Evolutionary conservation across 345 rosid genomes (phyloP).

Genomic region (Salix exigua): DNA sequence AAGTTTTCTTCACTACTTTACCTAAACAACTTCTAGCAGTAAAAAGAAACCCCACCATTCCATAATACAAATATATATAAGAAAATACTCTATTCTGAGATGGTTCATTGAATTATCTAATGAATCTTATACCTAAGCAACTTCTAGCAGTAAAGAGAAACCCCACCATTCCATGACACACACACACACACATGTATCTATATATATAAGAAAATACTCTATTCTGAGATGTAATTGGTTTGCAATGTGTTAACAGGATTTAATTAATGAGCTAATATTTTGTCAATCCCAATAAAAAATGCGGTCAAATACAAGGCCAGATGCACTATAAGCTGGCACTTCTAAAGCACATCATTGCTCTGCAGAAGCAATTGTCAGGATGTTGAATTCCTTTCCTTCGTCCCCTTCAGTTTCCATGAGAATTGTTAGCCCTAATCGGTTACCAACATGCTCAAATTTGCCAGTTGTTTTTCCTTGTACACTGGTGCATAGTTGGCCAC

Average conservation of each 20-base stretch:
- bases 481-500: not conserved
- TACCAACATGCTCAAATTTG: not conserved
- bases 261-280: no score
- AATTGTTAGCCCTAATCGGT: not conserved
- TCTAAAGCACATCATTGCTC: not conserved
- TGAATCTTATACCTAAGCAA: not conserved
- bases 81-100: no score
- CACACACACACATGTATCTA: not conserved
- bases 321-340: not conserved
- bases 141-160: not conserved
- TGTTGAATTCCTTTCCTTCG: not conserved
- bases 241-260: no score
- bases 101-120: no score
- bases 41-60: not conserved
- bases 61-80: not conserved
- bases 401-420: not conserved
- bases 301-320: not conserved
- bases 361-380: not conserved
- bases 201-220: no score
- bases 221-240: no score
- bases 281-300: no score
- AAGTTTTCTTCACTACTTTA: not conserved
- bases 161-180: not conserved
- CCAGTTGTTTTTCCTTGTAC: not conserved
- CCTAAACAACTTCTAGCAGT: slow-evolving; percentile 1